A percentile compares a stretch with the other conserved stretches of the same genome.
Conservation (phyloP, 176 grass and related monocot species). For the Aegilops speltoides region DNA sequence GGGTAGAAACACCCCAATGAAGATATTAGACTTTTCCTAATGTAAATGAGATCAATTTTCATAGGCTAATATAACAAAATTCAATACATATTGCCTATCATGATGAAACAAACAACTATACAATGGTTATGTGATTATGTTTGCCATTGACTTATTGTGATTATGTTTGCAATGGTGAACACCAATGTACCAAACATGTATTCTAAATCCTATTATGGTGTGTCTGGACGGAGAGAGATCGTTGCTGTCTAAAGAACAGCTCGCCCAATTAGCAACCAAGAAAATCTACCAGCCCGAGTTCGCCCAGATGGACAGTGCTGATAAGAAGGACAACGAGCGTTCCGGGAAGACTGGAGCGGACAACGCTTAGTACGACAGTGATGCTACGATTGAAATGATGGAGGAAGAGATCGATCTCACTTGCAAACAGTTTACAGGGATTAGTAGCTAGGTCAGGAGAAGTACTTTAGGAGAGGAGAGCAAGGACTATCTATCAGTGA, state of each 20-base stretch:
- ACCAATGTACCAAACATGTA: not conserved
- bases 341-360: not conserved
- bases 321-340: constrained; percentile 32
- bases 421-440: constrained; percentile 46
- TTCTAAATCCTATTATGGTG: not conserved
- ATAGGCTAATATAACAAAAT: not conserved
- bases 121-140: no score
- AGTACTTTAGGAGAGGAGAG: not conserved
- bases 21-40: not conserved
- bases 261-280: constrained; percentile 59
- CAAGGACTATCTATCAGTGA: not conserved
- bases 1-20: not conserved
- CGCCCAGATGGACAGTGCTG: constrained; percentile 12
- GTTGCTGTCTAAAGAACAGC: constrained; percentile 40
- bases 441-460: not conserved
- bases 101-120: not conserved
- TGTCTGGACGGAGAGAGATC: constrained; percentile 46
- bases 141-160: not conserved
- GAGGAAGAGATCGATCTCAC: constrained; percentile 87
- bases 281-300: constrained; percentile 67
- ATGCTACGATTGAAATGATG: constrained; percentile 80
- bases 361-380: constrained; percentile 58
- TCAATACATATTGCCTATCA: not conserved
- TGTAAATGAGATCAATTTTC: not conserved
- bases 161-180: constrained; percentile 6